phyloP scores from a whole-genome alignment of 805 yeast species.

The Teunomyces panamensis region DNA sequence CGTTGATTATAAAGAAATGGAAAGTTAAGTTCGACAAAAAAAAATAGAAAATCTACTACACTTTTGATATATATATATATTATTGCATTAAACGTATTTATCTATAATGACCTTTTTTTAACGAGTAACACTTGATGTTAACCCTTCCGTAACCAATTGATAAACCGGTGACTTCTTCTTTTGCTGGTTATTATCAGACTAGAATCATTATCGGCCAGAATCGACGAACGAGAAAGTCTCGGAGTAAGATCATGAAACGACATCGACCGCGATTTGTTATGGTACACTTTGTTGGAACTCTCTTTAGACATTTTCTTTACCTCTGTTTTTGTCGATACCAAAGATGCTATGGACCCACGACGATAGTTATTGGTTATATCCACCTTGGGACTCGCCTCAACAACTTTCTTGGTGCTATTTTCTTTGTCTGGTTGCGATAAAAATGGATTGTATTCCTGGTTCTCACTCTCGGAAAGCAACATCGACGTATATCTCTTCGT shows the following conservation, averaged over 20 bases:
- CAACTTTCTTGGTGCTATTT: neutral
- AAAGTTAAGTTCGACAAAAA: neutral
- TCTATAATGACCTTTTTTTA: neutral
- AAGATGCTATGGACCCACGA: conserved; percentile 3
- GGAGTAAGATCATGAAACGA: conserved; percentile 20
- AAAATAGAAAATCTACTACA: neutral
- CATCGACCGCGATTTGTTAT: conserved; percentile 21
- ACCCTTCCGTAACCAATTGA: conserved; percentile 24
- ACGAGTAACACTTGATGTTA: neutral
- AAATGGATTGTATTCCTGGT: neutral
- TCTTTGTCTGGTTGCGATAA: neutral
- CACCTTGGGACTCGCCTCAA: no score
- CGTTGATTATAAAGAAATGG: neutral
- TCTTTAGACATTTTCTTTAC: neutral
- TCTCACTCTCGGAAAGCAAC: neutral
- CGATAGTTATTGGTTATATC: no score
- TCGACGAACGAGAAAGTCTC: conserved; percentile 10
- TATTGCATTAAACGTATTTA: neutral
- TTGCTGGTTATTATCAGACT: conserved; percentile 10
- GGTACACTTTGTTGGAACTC: conserved; percentile 6
- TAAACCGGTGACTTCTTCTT: conserved; percentile 16
- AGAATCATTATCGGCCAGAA: conserved; percentile 5
- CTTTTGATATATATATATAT: neutral
- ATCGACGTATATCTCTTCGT: neutral
- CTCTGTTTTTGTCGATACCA: neutral